Base-by-base conservation (phyloP, 2,329 filamentous ascomycete species). In the Sporothrix variecibatus region DNA sequence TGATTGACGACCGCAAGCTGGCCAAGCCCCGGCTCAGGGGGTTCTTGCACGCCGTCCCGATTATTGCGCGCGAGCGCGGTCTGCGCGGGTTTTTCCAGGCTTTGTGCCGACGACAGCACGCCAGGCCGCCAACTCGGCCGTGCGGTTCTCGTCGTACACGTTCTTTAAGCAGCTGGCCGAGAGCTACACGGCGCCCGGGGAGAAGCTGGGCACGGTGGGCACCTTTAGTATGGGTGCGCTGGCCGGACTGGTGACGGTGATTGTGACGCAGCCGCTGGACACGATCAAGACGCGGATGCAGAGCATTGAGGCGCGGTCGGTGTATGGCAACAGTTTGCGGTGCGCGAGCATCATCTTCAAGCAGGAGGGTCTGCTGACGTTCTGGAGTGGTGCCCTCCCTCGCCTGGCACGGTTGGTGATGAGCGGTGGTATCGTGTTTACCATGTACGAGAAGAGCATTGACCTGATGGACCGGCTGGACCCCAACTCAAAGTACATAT, bases 241-340 rank as follows among this genome's bases (percentile, higher is more conserved):
- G 31, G 95, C 96, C 0, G 96, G 96, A 1, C 84, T 97, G 5
- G 94, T 98, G 76, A 99, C 96, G 1, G 96, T 99, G 73, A 95
- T 90, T 75, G 90, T 89, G 40, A 92, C 90, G 72, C 89, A 92
- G 81, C 90, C 89, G 26, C 85, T 99, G 60, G 96, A 99, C 82
- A 98, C 95, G 0, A 89, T 99, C 81, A 99, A 99, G 89, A 99
- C 96, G 77, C 84, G 94, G 76, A 99, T 99, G 96, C 96, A 99
- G 88, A 97, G 94, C 78, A 92, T 98, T 75, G 94, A 98, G 82
- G 94, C 95, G 46, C 89, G 88, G 76, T 86, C 84, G 60, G 84
- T 92, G 75, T 99, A 99, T 81, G 94, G 93, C 81, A 98, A 97
- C 83, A 96, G 92, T 78, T 88, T 97, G 77, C 88, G 91, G 67